Evolutionary conservation across 1,284 basidiomycete genomes (phyloP), one percentile per base, ranked within the genome.

Genomic region (Ceraceosorus guamensis): DNA sequence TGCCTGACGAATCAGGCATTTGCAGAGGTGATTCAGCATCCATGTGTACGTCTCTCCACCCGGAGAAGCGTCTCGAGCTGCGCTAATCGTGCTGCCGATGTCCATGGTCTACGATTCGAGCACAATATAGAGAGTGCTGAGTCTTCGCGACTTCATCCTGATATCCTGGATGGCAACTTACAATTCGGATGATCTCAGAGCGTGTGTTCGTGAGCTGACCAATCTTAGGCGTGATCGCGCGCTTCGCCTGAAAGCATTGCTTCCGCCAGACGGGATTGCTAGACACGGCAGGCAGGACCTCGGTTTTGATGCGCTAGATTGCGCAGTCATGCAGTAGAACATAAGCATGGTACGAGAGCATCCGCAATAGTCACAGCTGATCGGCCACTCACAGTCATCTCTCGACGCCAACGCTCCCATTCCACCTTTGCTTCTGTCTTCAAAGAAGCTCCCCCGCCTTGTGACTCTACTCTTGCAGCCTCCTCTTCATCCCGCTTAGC

Each of bases 1-100:
- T 6, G 92, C 91, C 80, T 97, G 95, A 37, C 88, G 82, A 46
- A 97, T 84, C 57, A 98, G 84, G 39, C 85, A 82, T 74, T 97
- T 98, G 53, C 89, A 81, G 24, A 95, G 82, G 18, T 91, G 88
- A 30, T 89, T 92, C 30, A 93, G 82, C 14, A 87, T 82, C 64
- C 90, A 89, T 49, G 81, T 78, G 77, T 92, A 93, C 10, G 78
- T 72, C 24, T 66, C 62, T 13, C 59, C 62, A n/a, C n/a, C n/a
- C n/a, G n/a, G 66, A 45, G 77, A 71, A 32, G 75, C 68, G 35
- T 59, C 49, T 14, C 64, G 64, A 5, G 73, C 71, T 16, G 67
- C 60, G 49, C 68, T 79, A 49, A 82, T 80, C 66, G 83, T 79
- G 53, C 79, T 75, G 44, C 86, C 77, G 14, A 95, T 82, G 62